Evolutionary conservation across 768 basidiomycete genomes (phyloP), one percentile per base, ranked within the genome.

Genomic region (Postia placenta): DNA sequence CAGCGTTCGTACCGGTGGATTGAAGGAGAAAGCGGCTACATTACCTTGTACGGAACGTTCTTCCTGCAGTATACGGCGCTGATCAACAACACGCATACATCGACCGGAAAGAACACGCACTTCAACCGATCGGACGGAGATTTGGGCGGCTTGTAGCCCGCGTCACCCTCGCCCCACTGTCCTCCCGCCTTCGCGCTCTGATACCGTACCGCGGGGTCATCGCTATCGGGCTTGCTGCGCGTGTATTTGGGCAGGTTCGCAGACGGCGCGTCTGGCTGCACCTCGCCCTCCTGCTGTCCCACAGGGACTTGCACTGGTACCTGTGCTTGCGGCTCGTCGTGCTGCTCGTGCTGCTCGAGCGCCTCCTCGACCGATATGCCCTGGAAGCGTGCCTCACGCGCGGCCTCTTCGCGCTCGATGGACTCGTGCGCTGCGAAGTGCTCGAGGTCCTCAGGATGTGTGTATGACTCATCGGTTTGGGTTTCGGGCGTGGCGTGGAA

Each of bases 401-500:
- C 83, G 20, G 85, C 87, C 67, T 98, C 95, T 55, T 82, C 68
- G 7, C 64, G 76, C 62, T 98, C 95, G 51, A 98, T 97, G 3
- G 67, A 59, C 56, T 87, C 89, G 64, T 98, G 95, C 46, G 90
- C 81, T 23, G 81, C 75, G 61, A 98, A 98, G 62, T 99, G 95
- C 58, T 94, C 93, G 40, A 86, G 49, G 65, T 92, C 92, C 67
- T 98, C 96, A 0, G 92, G 87, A 64, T 99, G 96, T 51, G 63
- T 86, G 69, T 98, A 99, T 0, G 93, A 78, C 56, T 92, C 91
- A 63, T 97, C 94, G 0, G 92, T 93, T 66, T 98, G 96, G 0
- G 95, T 98, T 64, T 98, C 96, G 0, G 93, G 94, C 28, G 95
- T 97, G 24, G 83, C 86, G 68, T 99, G 96, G 74, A 76, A 96